Evolutionary conservation across 73 alveolate species (phyloP).

Genomic region (Stentor roeselii): DNA sequence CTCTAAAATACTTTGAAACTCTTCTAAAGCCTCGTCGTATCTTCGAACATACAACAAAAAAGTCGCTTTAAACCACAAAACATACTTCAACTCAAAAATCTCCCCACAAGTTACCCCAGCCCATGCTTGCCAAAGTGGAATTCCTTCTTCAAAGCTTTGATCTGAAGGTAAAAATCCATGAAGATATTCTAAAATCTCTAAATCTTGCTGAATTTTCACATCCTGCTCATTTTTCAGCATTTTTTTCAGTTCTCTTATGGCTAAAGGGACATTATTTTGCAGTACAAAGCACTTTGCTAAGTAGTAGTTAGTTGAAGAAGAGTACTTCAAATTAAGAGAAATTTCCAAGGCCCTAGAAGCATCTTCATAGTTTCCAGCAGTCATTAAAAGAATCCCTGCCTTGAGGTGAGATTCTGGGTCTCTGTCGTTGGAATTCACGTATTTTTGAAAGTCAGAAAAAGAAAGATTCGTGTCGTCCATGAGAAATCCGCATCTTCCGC

Average conservation of each 20-base stretch:
- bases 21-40: neutral
- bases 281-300: neutral
- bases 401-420: constrained; percentile 25
- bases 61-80: neutral
- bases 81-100: neutral
- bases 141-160: neutral
- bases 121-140: neutral
- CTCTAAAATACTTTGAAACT: constrained; percentile 8
- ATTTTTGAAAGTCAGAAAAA: constrained; percentile 34
- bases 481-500: constrained; percentile 38
- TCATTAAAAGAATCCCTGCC: constrained; percentile 32
- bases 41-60: neutral
- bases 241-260: neutral
- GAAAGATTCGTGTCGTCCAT: constrained; percentile 34
- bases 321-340: neutral
- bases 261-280: neutral
- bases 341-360: constrained; percentile 31
- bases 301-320: neutral
- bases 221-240: neutral
- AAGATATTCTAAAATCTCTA: neutral
- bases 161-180: neutral
- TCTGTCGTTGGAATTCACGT: neutral
- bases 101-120: constrained; percentile 3
- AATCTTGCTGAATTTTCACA: neutral
- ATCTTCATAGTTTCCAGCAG: constrained; percentile 39